These are phyloP conservation scores for Fusarium sp. DNA, from an alignment of 2,329 filamentous ascomycete genomes.

Conservation along the genomic window DNA sequence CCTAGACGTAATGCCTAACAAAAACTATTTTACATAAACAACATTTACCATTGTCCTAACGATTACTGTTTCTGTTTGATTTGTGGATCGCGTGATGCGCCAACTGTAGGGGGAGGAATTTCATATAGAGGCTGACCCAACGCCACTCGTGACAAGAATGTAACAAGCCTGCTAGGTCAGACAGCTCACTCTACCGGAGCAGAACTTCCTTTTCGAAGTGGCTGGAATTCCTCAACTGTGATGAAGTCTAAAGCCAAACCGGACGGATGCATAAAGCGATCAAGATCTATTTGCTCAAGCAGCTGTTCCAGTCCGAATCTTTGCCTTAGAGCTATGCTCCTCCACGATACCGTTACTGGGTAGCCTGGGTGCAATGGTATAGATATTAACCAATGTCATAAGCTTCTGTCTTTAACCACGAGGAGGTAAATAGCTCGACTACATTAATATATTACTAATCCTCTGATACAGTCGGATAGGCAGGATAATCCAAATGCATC, in stretches of 20 bases:
- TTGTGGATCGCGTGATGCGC: background rate
- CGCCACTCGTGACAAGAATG: conserved; percentile 1
- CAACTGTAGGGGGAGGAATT: background rate
- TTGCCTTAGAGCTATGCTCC: background rate
- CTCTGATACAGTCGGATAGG: background rate
- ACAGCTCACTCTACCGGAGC: background rate
- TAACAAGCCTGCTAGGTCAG: background rate
- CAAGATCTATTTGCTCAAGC: background rate
- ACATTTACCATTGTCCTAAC: background rate
- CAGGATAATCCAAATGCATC: background rate
- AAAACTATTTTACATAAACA: conserved; percentile 18
- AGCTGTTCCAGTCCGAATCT: background rate
- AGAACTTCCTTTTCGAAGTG: background rate
- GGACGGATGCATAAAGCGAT: background rate
- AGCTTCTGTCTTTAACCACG: too few species aligned
- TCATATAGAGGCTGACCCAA: background rate
- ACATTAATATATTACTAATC: too few species aligned
- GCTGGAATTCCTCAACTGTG: conserved; percentile 16
- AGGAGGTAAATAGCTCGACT: background rate
- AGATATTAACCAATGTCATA: background rate
- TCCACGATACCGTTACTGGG: background rate
- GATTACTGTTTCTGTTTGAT: background rate
- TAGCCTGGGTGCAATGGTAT: background rate
- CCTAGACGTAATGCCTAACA: conserved; percentile 43
- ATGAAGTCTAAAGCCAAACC: background rate